These are phyloP conservation scores for Actinomortierella ambigua DNA, from an alignment of 371 early-diverging fungal genomes.

Conservation along the genomic window DNA sequence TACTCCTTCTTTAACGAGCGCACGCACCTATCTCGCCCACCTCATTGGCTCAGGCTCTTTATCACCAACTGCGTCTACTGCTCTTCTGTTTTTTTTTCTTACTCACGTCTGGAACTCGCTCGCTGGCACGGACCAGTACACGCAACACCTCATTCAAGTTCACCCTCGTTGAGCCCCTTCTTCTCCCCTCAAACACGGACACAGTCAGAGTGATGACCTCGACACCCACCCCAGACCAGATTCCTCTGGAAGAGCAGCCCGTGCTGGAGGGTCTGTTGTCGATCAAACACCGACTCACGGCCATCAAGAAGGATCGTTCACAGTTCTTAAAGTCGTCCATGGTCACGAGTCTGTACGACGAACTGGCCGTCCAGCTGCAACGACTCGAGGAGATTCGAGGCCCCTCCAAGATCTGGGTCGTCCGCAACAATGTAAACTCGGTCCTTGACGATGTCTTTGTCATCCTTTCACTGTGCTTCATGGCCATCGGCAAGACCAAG, in stretches of 20 bases:
- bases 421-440: slow-evolving; percentile 70
- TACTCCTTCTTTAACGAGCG: too few relatives aligned
- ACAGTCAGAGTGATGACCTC: slow-evolving; percentile 22
- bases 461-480: slow-evolving; percentile 76
- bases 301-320: slow-evolving; percentile 75
- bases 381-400: slow-evolving; percentile 55
- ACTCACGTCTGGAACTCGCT: too few relatives aligned
- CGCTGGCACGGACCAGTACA: too few relatives aligned
- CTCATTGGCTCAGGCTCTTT: too few relatives aligned
- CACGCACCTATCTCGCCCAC: too few relatives aligned
- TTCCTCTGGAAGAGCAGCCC: slow-evolving; percentile 61
- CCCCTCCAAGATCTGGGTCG: slow-evolving; percentile 26
- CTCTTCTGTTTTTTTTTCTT: too few relatives aligned
- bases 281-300: slow-evolving; percentile 73
- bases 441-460: slow-evolving; percentile 84
- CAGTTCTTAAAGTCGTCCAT: slow-evolving; percentile 62
- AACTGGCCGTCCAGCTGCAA: slow-evolving; percentile 63
- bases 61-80: too few relatives aligned
- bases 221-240: slow-evolving; percentile 44
- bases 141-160: neutral
- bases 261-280: slow-evolving; percentile 68
- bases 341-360: slow-evolving; percentile 65
- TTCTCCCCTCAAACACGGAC: neutral
- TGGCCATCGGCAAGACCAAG: slow-evolving; percentile 78
- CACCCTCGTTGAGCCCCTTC: too few relatives aligned